phyloP scores from a whole-genome alignment of 1,284 basidiomycete species.

The Irpex sp. region DNA sequence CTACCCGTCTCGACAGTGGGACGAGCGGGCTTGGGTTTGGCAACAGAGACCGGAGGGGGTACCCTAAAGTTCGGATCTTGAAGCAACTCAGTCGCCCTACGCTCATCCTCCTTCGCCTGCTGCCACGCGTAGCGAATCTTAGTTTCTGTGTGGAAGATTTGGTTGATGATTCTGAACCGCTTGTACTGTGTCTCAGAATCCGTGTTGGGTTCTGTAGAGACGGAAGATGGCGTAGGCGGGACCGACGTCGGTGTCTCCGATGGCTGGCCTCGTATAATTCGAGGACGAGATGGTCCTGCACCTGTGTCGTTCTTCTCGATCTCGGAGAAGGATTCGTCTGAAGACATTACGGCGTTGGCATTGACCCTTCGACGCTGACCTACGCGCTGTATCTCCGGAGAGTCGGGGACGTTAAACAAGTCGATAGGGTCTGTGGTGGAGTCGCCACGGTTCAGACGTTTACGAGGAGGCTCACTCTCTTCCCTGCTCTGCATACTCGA shows the following conservation, averaged over 20 bases:
- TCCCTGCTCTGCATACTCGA: slow-evolving; percentile 30
- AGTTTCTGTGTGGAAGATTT: slow-evolving; percentile 41
- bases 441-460: slow-evolving; percentile 56
- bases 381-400: slow-evolving; percentile 52
- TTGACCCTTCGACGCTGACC: slow-evolving; percentile 45
- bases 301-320: slow-evolving; percentile 27
- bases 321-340: slow-evolving; percentile 63
- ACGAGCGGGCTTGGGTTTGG: slow-evolving; percentile 6
- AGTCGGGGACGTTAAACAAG: slow-evolving; percentile 43
- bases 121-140: slow-evolving; percentile 57
- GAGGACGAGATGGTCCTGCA: slow-evolving; percentile 43
- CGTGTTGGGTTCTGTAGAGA: not conserved
- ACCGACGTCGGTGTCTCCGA: slow-evolving; percentile 14
- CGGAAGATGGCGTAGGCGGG: slow-evolving; percentile 3
- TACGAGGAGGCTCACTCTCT: slow-evolving; percentile 62
- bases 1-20: slow-evolving; percentile 40
- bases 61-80: slow-evolving; percentile 55
- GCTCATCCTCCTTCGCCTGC: slow-evolving; percentile 53
- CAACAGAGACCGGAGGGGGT: slow-evolving; percentile 12
- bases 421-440: slow-evolving; percentile 36
- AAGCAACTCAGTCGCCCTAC: slow-evolving; percentile 54
- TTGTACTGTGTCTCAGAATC: slow-evolving; percentile 37
- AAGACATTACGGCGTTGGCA: slow-evolving; percentile 39
- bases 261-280: slow-evolving; percentile 49
- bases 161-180: slow-evolving; percentile 49